Conservation (phyloP, 2,329 filamentous ascomycete genomes). For the Epichloe brachyelytri region DNA sequence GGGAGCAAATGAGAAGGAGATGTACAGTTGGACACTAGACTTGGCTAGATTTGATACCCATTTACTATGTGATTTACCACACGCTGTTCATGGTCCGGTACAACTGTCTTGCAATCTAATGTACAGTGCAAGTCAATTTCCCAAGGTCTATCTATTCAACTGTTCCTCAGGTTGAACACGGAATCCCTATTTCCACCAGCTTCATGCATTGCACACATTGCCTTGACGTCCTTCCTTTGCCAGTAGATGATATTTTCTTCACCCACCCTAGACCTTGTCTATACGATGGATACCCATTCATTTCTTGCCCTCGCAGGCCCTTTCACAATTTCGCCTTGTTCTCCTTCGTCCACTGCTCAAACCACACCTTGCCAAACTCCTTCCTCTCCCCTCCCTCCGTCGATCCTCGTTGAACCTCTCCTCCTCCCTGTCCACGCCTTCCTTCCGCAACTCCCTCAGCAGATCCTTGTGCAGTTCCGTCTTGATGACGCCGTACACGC, state of each 20-base stretch:
- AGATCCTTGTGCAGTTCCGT: constrained; percentile 62
- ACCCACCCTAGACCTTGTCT: no score
- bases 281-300: not conserved
- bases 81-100: constrained; percentile 3
- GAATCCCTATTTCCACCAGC: no score
- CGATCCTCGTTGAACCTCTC: constrained; percentile 30
- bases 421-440: constrained; percentile 36
- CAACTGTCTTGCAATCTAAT: not conserved
- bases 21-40: constrained; percentile 5
- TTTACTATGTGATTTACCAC: not conserved
- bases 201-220: no score
- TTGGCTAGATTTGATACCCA: constrained; percentile 12
- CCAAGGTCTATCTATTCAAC: not conserved
- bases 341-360: constrained; percentile 34
- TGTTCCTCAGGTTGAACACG: no score
- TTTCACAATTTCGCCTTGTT: constrained; percentile 26
- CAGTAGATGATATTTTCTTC: no score
- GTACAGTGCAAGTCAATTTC: not conserved
- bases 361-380: constrained; percentile 32
- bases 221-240: no score
- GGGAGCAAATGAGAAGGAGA: not conserved
- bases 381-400: constrained; percentile 27
- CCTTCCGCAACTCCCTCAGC: constrained; percentile 41
- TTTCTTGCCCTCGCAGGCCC: not conserved
- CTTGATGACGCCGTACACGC: constrained; percentile 61